Evolutionary conservation across 2,329 filamentous ascomycete species (phyloP), one percentile per base, ranked within the genome.

Genomic region (Aspergillus sp.): DNA sequence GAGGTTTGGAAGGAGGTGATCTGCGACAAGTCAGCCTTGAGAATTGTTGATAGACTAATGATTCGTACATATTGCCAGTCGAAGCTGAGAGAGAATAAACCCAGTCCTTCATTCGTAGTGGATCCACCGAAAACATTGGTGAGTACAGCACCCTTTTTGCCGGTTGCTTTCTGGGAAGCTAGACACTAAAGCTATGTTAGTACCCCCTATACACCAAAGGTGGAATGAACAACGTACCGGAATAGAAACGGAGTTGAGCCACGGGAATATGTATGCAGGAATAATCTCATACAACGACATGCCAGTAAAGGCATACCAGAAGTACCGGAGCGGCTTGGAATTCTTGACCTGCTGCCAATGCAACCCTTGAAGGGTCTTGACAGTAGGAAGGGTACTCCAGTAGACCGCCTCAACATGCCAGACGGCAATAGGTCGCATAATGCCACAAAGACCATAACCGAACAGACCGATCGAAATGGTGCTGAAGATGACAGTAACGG

Each of bases 331-430:
- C 0, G 69, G 72, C 8, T 59, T 63, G 3, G 62, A 64, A 47
- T 74, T 75, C 41, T 63, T 65, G 4, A 47, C 57, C 5, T 57
- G 62, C 30, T 75, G 69, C 32, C 72, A 74, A 54, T 76, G 73
- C 1, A 76, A 66, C 15, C 68, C 75, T 51, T 76, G 74, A 47
- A 67, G 74, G n/a, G 75, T 66, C 2, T 71, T 69, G 0, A 75
- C 70, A 13, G 71, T 68, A 2, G 74, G 73, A 8, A 76, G 51
- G 10, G 75, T 82, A 38, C 76, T 74, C 84, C 84, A 86, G 71
- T 84, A 86, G 2, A 86, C 83, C 2, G 82, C 78, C 13, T 86
- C 83, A 5, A 82, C 80, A 54, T 84, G 83, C 77, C 81, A 86
- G 10, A 86, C 83, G 1, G 78, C 77, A 39, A 86, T 77, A 0